phyloP scores from a whole-genome alignment of 225 moss, liverwort and hornwort species.

The Polytrichum formosum region DNA sequence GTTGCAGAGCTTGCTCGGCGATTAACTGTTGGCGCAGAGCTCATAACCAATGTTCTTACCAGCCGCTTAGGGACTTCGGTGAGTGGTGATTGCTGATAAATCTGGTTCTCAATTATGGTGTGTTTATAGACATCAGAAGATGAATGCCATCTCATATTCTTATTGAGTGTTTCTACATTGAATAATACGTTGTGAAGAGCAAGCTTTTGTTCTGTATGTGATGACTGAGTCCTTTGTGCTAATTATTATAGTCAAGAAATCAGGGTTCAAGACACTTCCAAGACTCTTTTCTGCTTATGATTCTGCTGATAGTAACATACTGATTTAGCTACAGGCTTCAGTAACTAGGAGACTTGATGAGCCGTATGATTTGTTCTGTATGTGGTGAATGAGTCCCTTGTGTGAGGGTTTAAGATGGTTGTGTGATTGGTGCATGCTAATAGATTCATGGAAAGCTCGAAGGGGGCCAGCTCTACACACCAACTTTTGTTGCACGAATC shows the following conservation, averaged over 20 bases:
- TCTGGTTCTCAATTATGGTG: not conserved
- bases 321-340: no score
- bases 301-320: no score
- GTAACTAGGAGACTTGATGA: no score
- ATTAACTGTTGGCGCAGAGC: conserved; percentile 86
- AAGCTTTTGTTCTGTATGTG: no score
- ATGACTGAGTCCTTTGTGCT: no score
- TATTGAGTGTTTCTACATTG: no score
- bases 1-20: conserved; percentile 89
- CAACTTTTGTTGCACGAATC: conserved; percentile 83
- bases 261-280: no score
- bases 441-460: conserved; percentile 97
- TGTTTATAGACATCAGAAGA: not conserved
- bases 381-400: not conserved
- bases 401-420: not conserved
- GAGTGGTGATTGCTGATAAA: conserved; percentile 15
- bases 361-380: no score
- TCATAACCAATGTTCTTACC: conserved; percentile 70
- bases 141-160: no score
- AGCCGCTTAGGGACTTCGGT: conserved; percentile 75
- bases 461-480: conserved; percentile 95
- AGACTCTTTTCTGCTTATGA: no score
- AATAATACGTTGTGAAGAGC: no score
- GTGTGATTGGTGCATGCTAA: not conserved
- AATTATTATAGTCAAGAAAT: no score